Percentiles rank a stretch among this genome's conserved stretches.
Conservation (phyloP, 257 asterid genomes). For the Solanum dulcamara region DNA sequence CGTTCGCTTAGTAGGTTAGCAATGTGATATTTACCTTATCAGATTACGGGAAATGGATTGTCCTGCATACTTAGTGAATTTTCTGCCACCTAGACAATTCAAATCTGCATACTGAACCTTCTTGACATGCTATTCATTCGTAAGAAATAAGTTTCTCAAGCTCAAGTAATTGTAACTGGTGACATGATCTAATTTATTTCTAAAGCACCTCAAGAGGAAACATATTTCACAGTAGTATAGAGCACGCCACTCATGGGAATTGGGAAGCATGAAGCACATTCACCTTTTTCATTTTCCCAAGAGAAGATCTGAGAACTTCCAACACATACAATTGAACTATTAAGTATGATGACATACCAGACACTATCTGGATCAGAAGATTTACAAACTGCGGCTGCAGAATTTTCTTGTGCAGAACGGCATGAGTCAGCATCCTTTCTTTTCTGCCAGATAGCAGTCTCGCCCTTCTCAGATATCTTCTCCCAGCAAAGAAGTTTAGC, state of each 20-base stretch:
- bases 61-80: background rate
- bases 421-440: conserved; percentile 67
- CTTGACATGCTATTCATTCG: background rate
- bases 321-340: background rate
- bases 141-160: background rate
- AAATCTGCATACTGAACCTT: background rate
- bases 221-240: background rate
- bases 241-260: background rate
- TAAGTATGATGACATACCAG: conserved; percentile 37
- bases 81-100: background rate
- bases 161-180: background rate
- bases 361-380: conserved; percentile 64
- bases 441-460: conserved; percentile 92
- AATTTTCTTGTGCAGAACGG: conserved; percentile 64
- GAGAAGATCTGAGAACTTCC: background rate
- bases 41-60: background rate
- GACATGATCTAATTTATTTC: background rate
- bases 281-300: background rate
- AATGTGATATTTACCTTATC: background rate
- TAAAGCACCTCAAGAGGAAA: background rate
- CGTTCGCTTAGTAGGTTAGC: background rate
- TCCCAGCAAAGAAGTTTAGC: conserved; percentile 96
- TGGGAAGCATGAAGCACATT: background rate
- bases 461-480: conserved; percentile 81
- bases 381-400: conserved; percentile 56